Base-by-base conservation (phyloP, 225 moss, liverwort and hornwort species). In the Rhytidiadelphus loreus region DNA sequence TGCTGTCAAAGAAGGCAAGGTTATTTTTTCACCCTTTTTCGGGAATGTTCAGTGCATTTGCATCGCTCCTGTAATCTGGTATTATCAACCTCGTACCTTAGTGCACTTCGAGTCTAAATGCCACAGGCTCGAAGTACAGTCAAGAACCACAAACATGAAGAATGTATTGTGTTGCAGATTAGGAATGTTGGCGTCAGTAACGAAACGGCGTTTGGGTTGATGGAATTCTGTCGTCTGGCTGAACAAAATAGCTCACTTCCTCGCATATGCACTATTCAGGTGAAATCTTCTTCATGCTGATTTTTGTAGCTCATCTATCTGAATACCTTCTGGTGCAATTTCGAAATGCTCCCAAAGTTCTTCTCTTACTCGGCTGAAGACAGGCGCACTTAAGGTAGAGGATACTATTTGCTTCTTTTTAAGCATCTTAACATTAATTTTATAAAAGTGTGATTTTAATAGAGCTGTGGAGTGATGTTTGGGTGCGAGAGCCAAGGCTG, bases 131-230 rank as follows among this genome's bases (percentile, higher is more conserved):
- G 58, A 86, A 65, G 48, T 55, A 43, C 48, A 57, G 57, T 77
- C 48, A 85, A 70, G 82, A 80, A 66, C 59, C 46, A 53, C 41
- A 80, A 28, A 23, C 11, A 46, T 63, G 58, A 62, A 80, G 44
- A 53, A 84, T 86, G 39, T 73, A 20, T 66, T 77, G 83, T 57
- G 72, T 80, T 77, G 61, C 90, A 98, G 96, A 93, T 98, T 79
- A 93, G 91, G 85, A 88, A 93, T 86, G 89, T 97, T 82, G 98
- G 97, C 74, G 88, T 97, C 83, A 98, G 98, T 90, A 97, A 97
- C 85, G 98, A 98, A 91, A 96, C 95, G 83, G 93, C 96, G 39
- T 96, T 92, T 93, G 96, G 96, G 61, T 86, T 97, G 70, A 97
- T 96, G 97, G 98, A 96, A 87, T 96, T 95, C 57, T 96, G 94